A percentile compares a stretch with the other conserved stretches of the same genome.
phyloP scores from a whole-genome alignment of 768 basidiomycete species.

The Phlegmacium glaucopus region DNA sequence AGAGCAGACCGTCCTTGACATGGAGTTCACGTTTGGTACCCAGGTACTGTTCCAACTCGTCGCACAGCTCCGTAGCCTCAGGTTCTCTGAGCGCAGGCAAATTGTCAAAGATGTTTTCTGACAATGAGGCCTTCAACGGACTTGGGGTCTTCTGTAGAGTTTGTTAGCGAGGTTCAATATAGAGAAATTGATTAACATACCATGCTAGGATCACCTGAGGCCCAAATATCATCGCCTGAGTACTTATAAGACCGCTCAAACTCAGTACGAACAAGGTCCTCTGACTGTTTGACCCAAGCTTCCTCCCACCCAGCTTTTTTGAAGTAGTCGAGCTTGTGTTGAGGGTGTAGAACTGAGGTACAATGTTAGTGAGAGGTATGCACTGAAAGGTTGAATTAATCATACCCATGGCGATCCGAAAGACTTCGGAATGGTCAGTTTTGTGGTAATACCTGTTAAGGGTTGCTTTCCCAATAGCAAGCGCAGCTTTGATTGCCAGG shows the following conservation, averaged over 20 bases:
- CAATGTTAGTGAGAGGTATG: neutral
- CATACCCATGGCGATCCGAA: conserved; percentile 32
- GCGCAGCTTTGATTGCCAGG: too few relatives aligned
- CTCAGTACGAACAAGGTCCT: conserved; percentile 6
- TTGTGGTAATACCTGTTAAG: conserved; percentile 31
- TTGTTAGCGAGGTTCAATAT: neutral
- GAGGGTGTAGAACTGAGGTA: conserved; percentile 26
- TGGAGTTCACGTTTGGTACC: conserved; percentile 17
- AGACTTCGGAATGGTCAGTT: conserved; percentile 28
- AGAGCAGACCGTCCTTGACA: conserved; percentile 12
- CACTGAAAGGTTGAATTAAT: conserved; percentile 1
- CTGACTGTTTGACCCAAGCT: conserved; percentile 21
- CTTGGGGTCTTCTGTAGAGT: neutral
- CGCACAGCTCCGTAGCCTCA: conserved; percentile 10
- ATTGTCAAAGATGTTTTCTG: conserved; percentile 31
- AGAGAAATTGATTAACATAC: neutral
- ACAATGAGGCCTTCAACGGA: neutral
- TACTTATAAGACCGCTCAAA: conserved; percentile 8
- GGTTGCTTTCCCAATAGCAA: conserved; percentile 18
- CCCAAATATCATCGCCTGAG: neutral
- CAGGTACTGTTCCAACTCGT: conserved; percentile 30
- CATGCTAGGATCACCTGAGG: neutral
- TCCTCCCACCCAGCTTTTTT: conserved; percentile 16
- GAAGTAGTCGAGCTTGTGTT: conserved; percentile 26
- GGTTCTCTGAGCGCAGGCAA: conserved; percentile 19